phyloP scores from a whole-genome alignment of 176 grass and related monocot species.

The Themeda triandra region DNA sequence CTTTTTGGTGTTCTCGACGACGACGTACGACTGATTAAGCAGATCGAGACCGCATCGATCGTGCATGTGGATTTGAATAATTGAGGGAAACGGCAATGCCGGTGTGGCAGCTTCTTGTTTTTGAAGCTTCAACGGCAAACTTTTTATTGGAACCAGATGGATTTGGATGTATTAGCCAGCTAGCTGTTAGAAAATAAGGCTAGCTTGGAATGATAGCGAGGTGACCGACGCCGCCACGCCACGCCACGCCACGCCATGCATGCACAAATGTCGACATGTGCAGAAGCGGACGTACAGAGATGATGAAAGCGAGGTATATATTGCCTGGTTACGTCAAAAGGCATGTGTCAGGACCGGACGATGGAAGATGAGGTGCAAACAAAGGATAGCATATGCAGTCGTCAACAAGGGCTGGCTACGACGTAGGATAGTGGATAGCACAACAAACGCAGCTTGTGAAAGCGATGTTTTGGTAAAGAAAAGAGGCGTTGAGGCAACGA shows the following conservation, averaged over 20 bases:
- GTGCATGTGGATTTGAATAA: background rate
- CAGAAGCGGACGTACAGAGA: background rate
- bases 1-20: background rate
- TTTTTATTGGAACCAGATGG: background rate
- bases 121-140: background rate
- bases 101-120: background rate
- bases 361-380: too few species aligned
- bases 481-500: too few species aligned
- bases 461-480: too few species aligned
- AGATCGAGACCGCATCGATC: background rate
- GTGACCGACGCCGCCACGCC: background rate
- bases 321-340: too few species aligned
- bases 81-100: background rate
- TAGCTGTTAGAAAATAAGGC: background rate
- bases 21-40: background rate
- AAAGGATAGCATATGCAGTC: too few species aligned
- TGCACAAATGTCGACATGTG: slow-evolving; percentile 1
- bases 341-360: too few species aligned
- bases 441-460: too few species aligned
- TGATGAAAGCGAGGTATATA: background rate
- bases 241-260: background rate
- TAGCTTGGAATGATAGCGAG: background rate
- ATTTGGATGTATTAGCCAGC: background rate
- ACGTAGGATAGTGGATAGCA: too few species aligned
- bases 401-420: too few species aligned